Evolutionary conservation across 352 stramenopile species (phyloP), one percentile per base, ranked within the genome.

Genomic region (Peronosclerospora sorghi): DNA sequence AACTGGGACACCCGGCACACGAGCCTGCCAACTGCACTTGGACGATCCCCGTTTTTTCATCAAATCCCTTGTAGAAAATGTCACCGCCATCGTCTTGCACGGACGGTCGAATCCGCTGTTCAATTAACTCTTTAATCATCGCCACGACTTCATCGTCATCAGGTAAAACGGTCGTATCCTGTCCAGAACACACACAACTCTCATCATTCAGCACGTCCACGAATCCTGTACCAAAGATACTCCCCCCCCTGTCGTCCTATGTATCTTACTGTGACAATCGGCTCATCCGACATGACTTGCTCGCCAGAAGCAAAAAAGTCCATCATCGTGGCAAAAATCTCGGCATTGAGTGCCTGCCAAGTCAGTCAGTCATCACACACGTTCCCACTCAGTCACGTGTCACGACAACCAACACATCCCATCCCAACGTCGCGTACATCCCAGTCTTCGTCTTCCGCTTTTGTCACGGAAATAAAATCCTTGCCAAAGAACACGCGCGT

Each of bases 51-150:
- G 82, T 96, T 38, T 94, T 77, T 53, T 97, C 86, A 51, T 98
- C 86, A 62, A 98, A 99, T 12, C 83, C 79, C 41, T 94, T 84
- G 75, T 97, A 99, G 58, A 97, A 96, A 65, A 99, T 99, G 59
- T 99, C 97, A 27, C 97, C 97, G 28, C 97, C 95, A 62, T 98
- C 95, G 47, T 99, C 96, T 66, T 99, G 96, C 26, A 99, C 96
- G 1, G 96, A 96, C 13, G 97, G 97, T 41, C 96, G 89, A 51
- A 99, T 98, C 46, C 96, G 79, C 49, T 94, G 85, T 65, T 99
- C 95, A 32, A 99, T 73, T 12, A 99, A 73, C 77, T 99, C 96
- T 76, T 99, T 99, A 68, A 99, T 99, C 90, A 99, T 98, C 17
- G 91, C 90, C 17, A 99, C 95, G 28, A 99, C 86, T 62, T 99